Base-by-base conservation (phyloP, 306 rosid genomes). In the Begonia peltatifolia region DNA sequence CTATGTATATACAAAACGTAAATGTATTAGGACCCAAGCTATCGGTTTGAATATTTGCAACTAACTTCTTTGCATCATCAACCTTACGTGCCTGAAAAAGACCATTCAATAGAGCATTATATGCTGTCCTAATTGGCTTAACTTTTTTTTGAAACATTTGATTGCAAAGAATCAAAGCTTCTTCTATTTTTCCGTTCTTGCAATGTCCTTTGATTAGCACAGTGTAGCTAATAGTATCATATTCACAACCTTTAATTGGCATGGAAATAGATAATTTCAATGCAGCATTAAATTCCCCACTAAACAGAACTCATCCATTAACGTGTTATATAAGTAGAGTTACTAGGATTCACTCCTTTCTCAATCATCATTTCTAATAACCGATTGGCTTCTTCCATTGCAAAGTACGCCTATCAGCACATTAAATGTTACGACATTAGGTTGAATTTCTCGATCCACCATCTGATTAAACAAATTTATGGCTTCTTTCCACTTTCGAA, bases 401-500 rank as follows among this genome's bases (percentile, higher is more conserved):
- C 70, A 72, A 56, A 68, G 60, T 35, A 11, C 55, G 11, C 55
- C 63, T 41, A 79, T 60, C 23, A 62, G 54, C 57, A 66, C 67
- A 55, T 57, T 79, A 30, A 65, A 75, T 2, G 72, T 75, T 51
- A 75, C 63, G 43, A 57, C 42, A 55, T 71, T 62, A 42, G 81
- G 81, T 47, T 6, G 64, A 53, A 79, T 58, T n/a, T 81, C 84
- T 17, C 49, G 74, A 57, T 72, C 70, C 10, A 69, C 64, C 82
- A 79, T 75, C 65, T 79, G 74, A 60, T 42, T 38, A 2, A 68
- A 66, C 71, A 68, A n/a, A 48, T 41, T 41, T 56, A 62, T 68
- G 3, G 74, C 77, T 57, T 55, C 72, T 61, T 66, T 62, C 73
- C 62, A 71, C 20, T 69, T 70, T 50, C 69, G 79, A 7, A 52